phyloP scores from a whole-genome alignment of 1,139 yeast genomes.

The Debaryomyces subglobosus region DNA sequence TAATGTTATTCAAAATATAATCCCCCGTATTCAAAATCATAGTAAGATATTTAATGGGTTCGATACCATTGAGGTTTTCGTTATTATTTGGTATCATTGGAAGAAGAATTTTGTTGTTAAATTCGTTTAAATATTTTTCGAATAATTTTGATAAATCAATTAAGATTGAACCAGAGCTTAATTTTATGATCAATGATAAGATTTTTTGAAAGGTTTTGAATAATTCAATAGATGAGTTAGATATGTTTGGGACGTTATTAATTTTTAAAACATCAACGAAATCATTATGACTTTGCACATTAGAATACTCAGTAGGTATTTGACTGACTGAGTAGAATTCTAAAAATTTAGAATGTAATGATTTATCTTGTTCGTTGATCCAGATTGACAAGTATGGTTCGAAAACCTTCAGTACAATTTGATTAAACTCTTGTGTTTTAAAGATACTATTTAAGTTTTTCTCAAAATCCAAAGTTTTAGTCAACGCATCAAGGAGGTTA shows the following conservation, averaged over 20 bases:
- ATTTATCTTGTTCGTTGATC: slow-evolving; percentile 82
- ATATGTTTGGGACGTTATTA: slow-evolving; percentile 58
- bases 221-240: slow-evolving; percentile 84
- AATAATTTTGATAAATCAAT: slow-evolving; percentile 66
- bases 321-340: slow-evolving; percentile 58
- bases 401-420: slow-evolving; percentile 69
- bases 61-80: slow-evolving; percentile 34
- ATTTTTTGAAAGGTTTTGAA: slow-evolving; percentile 76
- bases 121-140: slow-evolving; percentile 66
- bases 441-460: slow-evolving; percentile 65
- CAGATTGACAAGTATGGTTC: slow-evolving; percentile 85
- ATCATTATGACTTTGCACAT: slow-evolving; percentile 26
- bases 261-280: slow-evolving; percentile 39
- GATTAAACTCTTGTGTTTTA: slow-evolving; percentile 43
- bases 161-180: slow-evolving; percentile 71
- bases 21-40: slow-evolving; percentile 86
- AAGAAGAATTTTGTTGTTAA: slow-evolving; percentile 60
- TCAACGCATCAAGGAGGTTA: slow-evolving; percentile 50
- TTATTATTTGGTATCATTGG: slow-evolving; percentile 56
- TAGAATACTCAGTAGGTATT: slow-evolving; percentile 40
- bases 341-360: slow-evolving; percentile 61
- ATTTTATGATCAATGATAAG: slow-evolving; percentile 72
- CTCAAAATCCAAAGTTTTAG: slow-evolving; percentile 68
- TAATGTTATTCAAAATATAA: slow-evolving; percentile 77
- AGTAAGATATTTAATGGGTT: slow-evolving; percentile 68